These are phyloP conservation scores for Boletus vinaceobasis DNA, from an alignment of 768 basidiomycete genomes.

Conservation along the genomic window DNA sequence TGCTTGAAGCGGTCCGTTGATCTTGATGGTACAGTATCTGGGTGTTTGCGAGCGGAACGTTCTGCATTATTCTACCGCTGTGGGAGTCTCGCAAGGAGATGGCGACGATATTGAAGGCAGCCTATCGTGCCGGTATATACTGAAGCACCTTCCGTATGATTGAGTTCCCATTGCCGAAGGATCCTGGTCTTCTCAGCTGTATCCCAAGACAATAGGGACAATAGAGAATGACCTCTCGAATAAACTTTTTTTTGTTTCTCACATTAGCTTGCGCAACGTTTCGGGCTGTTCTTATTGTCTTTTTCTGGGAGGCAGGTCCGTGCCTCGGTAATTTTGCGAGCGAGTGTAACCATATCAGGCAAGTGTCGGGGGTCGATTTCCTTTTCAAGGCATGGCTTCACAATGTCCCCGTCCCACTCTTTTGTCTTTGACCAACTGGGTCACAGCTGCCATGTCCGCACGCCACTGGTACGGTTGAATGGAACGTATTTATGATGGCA, in stretches of 20 bases:
- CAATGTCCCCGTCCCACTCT: constrained; percentile 7
- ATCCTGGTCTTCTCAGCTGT: constrained; percentile 8
- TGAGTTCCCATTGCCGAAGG: not conserved
- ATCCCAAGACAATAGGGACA: constrained; percentile 24
- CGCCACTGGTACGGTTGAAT: constrained; percentile 10
- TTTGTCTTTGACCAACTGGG: constrained; percentile 31
- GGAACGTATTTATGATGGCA: constrained; percentile 25
- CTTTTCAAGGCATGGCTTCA: not conserved
- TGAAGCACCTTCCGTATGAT: not conserved
- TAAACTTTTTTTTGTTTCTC: constrained; percentile 13
- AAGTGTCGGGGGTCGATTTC: constrained; percentile 4
- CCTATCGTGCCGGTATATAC: constrained; percentile 6
- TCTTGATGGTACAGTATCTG: constrained; percentile 26
- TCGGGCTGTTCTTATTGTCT: constrained; percentile 27
- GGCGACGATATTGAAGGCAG: constrained; percentile 15
- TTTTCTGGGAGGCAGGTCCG: constrained; percentile 2
- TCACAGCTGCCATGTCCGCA: not conserved
- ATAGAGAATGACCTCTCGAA: constrained; percentile 16
- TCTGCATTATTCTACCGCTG: constrained; percentile 36
- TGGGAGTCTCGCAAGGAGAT: constrained; percentile 38
- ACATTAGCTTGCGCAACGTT: constrained; percentile 6
- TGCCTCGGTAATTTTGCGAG: not conserved
- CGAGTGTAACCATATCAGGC: constrained; percentile 1
- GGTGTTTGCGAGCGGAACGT: constrained; percentile 35
- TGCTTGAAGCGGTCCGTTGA: constrained; percentile 1